Conservation (phyloP, 768 basidiomycete genomes). For the Pulveroboletus sp. region DNA sequence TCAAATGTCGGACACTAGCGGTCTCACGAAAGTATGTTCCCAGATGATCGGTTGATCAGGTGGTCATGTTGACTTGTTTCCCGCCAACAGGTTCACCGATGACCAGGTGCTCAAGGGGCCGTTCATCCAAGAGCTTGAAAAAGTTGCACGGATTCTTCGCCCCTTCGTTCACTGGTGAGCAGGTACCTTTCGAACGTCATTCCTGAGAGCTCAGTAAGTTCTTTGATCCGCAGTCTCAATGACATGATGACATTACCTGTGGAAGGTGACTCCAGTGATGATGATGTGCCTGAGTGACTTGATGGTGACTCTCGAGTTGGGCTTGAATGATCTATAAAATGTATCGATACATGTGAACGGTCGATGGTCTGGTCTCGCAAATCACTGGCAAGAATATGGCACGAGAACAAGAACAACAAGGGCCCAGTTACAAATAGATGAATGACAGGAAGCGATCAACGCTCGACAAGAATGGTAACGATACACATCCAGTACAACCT, state of each 20-base stretch:
- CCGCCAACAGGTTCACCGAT: slow-evolving; percentile 58
- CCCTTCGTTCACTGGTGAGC: slow-evolving; percentile 80
- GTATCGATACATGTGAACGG: background rate
- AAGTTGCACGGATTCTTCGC: slow-evolving; percentile 49
- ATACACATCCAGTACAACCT: background rate
- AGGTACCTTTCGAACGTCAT: background rate
- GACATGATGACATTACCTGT: slow-evolving; percentile 61
- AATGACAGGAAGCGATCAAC: slow-evolving; percentile 15
- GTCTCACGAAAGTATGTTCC: slow-evolving; percentile 53
- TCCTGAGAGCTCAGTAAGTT: background rate
- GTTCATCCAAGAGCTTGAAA: slow-evolving; percentile 60
- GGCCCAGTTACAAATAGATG: background rate
- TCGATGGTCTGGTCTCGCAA: background rate
- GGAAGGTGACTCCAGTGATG: slow-evolving; percentile 15
- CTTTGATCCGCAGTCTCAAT: slow-evolving; percentile 47
- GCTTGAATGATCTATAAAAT: slow-evolving; percentile 2
- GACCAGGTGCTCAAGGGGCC: slow-evolving; percentile 58
- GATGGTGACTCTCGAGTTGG: background rate
- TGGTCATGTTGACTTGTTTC: slow-evolving; percentile 15
- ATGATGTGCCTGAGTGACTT: slow-evolving; percentile 7
- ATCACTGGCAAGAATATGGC: background rate
- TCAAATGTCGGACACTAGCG: slow-evolving; percentile 77
- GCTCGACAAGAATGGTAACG: slow-evolving; percentile 10
- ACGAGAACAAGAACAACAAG: background rate
- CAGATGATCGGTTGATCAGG: slow-evolving; percentile 3